Percentiles rank a stretch among this genome's conserved stretches.
Evolutionary conservation across 495 filamentous ascomycete genomes (phyloP).

Genomic region (Wilcoxina mikolae): DNA sequence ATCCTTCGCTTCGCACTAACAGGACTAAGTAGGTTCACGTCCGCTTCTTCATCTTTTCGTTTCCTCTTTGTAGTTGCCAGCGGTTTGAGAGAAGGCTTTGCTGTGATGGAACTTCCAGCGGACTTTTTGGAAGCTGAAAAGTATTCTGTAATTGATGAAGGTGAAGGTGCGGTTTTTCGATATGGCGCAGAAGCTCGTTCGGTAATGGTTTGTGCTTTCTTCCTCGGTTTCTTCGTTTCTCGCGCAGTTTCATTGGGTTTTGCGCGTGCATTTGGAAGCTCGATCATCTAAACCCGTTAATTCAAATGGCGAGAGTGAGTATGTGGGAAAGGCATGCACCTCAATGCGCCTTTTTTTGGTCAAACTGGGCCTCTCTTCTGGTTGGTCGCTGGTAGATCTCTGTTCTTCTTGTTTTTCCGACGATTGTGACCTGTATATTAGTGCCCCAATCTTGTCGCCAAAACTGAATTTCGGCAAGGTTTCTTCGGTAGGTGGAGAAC

Average conservation of each 20-base stretch:
- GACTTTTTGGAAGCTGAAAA: neutral
- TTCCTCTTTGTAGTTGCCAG: neutral
- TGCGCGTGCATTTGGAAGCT: neutral
- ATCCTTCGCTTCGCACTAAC: neutral
- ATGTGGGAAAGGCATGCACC: neutral
- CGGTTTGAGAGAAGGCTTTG: neutral
- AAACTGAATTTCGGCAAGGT: neutral
- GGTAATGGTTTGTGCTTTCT: neutral
- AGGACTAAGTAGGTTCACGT: neutral
- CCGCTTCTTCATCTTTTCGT: neutral
- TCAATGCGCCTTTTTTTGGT: neutral
- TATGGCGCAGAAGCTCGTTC: neutral
- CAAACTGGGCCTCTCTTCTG: neutral
- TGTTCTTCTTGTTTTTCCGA: slow-evolving; percentile 19
- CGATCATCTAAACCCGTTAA: neutral
- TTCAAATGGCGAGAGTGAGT: neutral
- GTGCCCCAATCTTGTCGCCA: neutral
- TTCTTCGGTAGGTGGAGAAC: neutral
- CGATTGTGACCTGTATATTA: neutral
- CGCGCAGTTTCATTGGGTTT: neutral
- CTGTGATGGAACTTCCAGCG: neutral
- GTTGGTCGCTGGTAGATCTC: neutral
- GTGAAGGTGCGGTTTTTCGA: neutral
- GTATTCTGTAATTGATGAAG: neutral
- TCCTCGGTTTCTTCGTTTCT: neutral